phyloP scores from a whole-genome alignment of 2,329 filamentous ascomycete genomes.

The Trichophyton equinum region DNA sequence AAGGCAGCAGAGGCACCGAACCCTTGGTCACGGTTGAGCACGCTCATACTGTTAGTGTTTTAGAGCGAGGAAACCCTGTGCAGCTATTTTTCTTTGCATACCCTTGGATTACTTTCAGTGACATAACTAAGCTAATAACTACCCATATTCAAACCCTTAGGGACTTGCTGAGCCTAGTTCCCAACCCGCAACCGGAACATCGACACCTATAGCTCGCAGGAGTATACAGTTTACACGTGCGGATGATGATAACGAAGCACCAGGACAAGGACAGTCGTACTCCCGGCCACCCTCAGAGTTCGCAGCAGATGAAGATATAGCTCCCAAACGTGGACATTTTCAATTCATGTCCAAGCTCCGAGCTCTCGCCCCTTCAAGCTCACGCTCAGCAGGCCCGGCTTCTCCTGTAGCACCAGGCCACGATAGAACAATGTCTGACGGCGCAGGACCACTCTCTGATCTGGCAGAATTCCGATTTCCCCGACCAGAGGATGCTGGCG shows the following conservation, averaged over 20 bases:
- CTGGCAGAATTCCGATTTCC: constrained; percentile 40
- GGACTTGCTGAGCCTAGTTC: not conserved
- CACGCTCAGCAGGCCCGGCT: constrained; percentile 37
- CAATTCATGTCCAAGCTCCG: constrained; percentile 70
- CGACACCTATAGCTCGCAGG: constrained; percentile 39
- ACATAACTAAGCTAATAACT: not conserved
- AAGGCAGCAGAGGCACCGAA: not conserved
- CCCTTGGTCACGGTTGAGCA: not conserved
- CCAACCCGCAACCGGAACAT: constrained; percentile 18
- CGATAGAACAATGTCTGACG: constrained; percentile 25
- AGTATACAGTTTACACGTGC: constrained; percentile 66
- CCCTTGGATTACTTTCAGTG: not conserved
- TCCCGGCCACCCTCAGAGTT: constrained; percentile 51
- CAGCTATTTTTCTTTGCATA: not conserved
- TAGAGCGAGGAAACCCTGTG: not conserved
- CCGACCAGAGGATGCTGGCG: constrained; percentile 38
- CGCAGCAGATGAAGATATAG: constrained; percentile 45
- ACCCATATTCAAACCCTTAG: not conserved
- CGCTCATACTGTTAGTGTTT: not conserved
- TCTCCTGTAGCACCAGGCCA: constrained; percentile 29
- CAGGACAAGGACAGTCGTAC: constrained; percentile 33
- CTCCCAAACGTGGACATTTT: constrained; percentile 42
- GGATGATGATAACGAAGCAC: constrained; percentile 38
- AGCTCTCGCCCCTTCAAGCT: constrained; percentile 50
- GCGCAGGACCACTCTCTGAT: constrained; percentile 38